A percentile compares a stretch with the other conserved stretches of the same genome.
These are phyloP conservation scores for Orbilia javanica DNA, from an alignment of 2,329 filamentous ascomycete species.

Conservation along the genomic window DNA sequence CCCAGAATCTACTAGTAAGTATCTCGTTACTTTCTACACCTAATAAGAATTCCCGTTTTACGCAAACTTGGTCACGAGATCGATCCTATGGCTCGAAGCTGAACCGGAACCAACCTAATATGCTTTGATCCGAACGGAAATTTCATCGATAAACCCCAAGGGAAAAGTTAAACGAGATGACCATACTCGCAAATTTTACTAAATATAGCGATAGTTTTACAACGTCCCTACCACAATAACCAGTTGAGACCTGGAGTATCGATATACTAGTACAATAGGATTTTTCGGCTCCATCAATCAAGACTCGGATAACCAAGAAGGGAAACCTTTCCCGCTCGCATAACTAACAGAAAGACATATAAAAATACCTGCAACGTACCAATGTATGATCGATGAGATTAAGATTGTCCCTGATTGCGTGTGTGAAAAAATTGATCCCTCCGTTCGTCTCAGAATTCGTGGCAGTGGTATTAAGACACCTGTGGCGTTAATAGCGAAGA, in stretches of 20 bases:
- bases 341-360: not conserved
- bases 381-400: constrained; percentile 12
- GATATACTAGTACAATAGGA: not conserved
- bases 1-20: no score
- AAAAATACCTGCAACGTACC: constrained; percentile 22
- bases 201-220: not conserved
- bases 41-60: no score
- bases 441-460: constrained; percentile 25
- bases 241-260: not conserved
- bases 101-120: no score
- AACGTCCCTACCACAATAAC: not conserved
- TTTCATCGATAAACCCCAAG: not conserved
- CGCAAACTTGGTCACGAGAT: no score
- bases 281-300: not conserved
- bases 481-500: constrained; percentile 3
- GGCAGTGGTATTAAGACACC: constrained; percentile 18
- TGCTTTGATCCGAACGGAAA: not conserved
- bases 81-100: no score
- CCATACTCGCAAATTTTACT: not conserved
- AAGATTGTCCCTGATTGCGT: not conserved
- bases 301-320: not conserved
- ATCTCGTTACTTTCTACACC: no score
- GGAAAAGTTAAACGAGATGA: not conserved
- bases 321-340: constrained; percentile 14
- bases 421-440: constrained; percentile 5